Evolutionary conservation across 257 asterid species (phyloP).

Genomic region (Przewalskia tangutica): DNA sequence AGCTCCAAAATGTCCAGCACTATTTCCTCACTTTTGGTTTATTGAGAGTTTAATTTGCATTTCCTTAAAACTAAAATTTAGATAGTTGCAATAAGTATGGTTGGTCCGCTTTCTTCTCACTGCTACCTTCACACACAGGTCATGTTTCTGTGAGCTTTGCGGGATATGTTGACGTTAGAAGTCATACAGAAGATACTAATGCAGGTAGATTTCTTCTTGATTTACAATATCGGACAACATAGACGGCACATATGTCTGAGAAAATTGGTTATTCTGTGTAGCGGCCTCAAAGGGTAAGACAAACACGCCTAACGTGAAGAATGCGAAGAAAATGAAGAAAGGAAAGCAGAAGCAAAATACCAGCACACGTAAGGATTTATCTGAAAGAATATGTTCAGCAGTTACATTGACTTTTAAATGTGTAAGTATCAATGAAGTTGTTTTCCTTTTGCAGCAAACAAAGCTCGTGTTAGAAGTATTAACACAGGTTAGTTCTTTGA

Average conservation of each 20-base stretch:
- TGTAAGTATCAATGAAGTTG: not conserved
- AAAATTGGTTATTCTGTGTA: not conserved
- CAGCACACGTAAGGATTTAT: conserved; percentile 2
- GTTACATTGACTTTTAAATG: not conserved
- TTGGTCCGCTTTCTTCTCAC: not conserved
- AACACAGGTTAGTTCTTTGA: conserved; percentile 11
- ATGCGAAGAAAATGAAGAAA: conserved; percentile 5
- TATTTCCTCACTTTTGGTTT: not conserved
- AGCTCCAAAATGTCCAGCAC: not conserved
- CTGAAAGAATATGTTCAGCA: not conserved
- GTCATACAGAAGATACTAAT: conserved; percentile 2
- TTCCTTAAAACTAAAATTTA: no score
- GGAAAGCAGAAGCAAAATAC: not conserved
- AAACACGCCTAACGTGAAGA: not conserved
- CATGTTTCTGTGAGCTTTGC: conserved; percentile 14
- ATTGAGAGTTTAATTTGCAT: no score
- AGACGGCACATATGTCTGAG: not conserved
- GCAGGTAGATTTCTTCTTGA: not conserved
- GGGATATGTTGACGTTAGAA: conserved; percentile 9
- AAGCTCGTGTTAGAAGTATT: conserved; percentile 9
- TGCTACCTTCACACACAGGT: not conserved
- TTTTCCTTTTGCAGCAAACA: conserved; percentile 8
- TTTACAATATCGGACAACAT: not conserved
- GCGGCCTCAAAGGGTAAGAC: not conserved
- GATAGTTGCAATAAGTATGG: not conserved